Evolutionary conservation across 2,329 filamentous ascomycete genomes (phyloP), one percentile per base, ranked within the genome.

Genomic region (Albophoma yamanashiensis): DNA sequence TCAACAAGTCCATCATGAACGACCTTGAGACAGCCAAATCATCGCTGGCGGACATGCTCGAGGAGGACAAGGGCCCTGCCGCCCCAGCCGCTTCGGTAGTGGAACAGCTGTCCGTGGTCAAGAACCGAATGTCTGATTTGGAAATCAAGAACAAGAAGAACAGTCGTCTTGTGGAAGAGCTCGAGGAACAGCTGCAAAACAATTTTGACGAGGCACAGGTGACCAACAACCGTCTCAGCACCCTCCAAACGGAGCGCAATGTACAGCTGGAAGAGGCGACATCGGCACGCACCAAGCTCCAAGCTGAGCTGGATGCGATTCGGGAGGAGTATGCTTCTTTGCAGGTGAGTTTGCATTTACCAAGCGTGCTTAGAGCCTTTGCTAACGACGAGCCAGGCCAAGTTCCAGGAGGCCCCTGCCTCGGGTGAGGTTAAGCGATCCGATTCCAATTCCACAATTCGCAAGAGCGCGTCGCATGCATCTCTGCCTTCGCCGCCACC

Each of bases 171-270:
- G 91, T 99, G 11, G 91, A 97, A 72, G 93, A 99, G 75, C 86
- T 99, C 6, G 94, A 99, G 74, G 93, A 97, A 68, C 94, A 99
- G 74, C 85, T 99, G 59, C 92, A 93, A 70, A 91, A 83, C 71
- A 97, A 94, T 76, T 99, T 92, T 74, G 94, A 99, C 69, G 90
- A 96, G 71, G 92, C 93, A 62, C 91, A 97, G 70, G 79, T 85
- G 62, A 87, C 88, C 15, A 92, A 85, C 73, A 96, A 96, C 76
- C 87, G 93, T 59, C 78, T 97, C 58, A 97, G 92, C 58, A 87
- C 89, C 56, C 79, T 93, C 56, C 88, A 92, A 69, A 84, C 85
- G 22, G 89, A 92, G 74, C 87, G 88, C 56, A 84, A 87, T 62
- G 80, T 81, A 58, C 87, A 92, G 67, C 75, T 96, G 43, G 90